Conservation (phyloP, 2,329 filamentous ascomycete genomes). For the Scytalidium sp. region DNA sequence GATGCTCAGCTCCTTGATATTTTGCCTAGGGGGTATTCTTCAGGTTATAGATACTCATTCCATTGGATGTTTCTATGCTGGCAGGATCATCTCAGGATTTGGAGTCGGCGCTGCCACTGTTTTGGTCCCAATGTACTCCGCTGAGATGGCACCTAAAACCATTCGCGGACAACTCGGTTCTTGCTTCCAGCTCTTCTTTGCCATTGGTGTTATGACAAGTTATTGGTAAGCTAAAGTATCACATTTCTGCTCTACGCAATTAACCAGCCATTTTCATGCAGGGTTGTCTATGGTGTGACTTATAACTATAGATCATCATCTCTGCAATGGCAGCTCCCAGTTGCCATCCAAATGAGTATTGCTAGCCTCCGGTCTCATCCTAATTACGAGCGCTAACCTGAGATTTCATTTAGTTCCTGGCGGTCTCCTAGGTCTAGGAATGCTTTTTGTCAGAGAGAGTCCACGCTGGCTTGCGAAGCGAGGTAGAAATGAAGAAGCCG, state of each 20-base stretch:
- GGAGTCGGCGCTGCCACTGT: slow-evolving; percentile 43
- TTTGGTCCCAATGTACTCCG: slow-evolving; percentile 39
- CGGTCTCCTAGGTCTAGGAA: slow-evolving; percentile 53
- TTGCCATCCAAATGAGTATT: slow-evolving; percentile 32
- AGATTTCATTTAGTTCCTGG: slow-evolving; percentile 44
- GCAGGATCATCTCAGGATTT: slow-evolving; percentile 44
- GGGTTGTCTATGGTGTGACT: slow-evolving; percentile 42
- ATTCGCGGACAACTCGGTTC: slow-evolving; percentile 33
- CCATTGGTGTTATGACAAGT: slow-evolving; percentile 31
- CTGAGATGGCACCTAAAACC: slow-evolving; percentile 40
- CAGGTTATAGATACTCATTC: slow-evolving; percentile 45
- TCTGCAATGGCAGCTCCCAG: slow-evolving; percentile 48
- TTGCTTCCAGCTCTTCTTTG: slow-evolving; percentile 36
- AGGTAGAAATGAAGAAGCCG: slow-evolving; percentile 63
- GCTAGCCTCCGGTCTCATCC: not conserved
- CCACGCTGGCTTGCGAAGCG: slow-evolving; percentile 63
- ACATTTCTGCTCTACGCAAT: not conserved
- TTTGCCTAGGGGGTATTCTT: slow-evolving; percentile 37
- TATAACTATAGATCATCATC: slow-evolving; percentile 16
- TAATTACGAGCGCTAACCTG: not conserved
- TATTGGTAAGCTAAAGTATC: slow-evolving; percentile 26
- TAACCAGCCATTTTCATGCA: not conserved
- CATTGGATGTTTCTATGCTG: slow-evolving; percentile 41
- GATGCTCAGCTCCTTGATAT: slow-evolving; percentile 39
- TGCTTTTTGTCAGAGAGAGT: slow-evolving; percentile 62